Percentiles rank a stretch among this genome's conserved stretches.
Conservation (phyloP, 23 red algal genomes). For the Porphyridium purpureum region DNA sequence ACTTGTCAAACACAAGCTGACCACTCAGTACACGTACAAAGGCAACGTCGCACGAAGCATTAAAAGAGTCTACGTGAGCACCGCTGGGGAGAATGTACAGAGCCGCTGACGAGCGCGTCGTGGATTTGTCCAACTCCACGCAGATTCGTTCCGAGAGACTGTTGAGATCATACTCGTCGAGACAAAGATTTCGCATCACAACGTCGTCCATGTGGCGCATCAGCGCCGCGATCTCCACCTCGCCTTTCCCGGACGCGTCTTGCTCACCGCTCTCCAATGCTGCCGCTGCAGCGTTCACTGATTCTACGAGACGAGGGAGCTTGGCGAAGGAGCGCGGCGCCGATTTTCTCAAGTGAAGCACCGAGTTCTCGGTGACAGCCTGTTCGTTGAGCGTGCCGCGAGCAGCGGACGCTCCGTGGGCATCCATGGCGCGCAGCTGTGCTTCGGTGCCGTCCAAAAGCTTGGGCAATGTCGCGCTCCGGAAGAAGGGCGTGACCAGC, state of each 20-base stretch:
- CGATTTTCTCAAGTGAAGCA: not conserved
- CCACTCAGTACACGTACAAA: not conserved
- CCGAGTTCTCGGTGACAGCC: not conserved
- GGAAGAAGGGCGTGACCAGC: constrained; percentile 55
- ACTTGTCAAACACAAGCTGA: not conserved
- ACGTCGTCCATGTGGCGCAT: no score
- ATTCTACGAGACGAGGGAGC: not conserved
- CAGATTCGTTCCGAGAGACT: no score
- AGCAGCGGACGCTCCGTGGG: not conserved
- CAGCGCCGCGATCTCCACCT: no score
- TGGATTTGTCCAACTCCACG: no score
- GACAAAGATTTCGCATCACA: no score
- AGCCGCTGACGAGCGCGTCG: not conserved
- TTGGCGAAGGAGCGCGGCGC: not conserved
- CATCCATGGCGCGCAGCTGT: constrained; percentile 18
- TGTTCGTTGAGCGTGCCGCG: not conserved
- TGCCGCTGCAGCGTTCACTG: no score
- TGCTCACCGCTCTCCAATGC: no score
- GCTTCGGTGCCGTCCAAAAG: constrained; percentile 25
- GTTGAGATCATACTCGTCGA: no score
- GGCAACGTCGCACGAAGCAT: not conserved
- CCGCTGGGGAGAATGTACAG: not conserved
- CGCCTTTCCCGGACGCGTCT: no score
- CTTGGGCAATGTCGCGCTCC: constrained; percentile 22
- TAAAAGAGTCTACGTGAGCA: not conserved